These are phyloP conservation scores for Quambalaria eucalypti DNA, from an alignment of 1,284 basidiomycete species.

Conservation along the genomic window DNA sequence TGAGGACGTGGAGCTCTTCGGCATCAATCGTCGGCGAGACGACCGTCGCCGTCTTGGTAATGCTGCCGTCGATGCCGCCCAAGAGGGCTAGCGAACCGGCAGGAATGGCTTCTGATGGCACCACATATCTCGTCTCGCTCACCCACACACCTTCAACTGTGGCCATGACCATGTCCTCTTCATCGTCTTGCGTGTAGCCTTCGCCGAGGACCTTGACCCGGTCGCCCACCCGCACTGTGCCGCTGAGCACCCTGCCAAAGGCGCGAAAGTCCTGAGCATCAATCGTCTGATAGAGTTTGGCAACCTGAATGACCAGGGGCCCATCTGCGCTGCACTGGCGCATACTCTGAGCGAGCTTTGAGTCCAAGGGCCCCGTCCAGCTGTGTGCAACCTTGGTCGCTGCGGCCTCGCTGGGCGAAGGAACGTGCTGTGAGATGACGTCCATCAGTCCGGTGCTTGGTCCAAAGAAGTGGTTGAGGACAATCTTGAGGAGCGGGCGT, in stretches of 20 bases:
- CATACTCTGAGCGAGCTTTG: slow-evolving; percentile 59
- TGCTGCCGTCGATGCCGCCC: slow-evolving; percentile 84
- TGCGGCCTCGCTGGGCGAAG: slow-evolving; percentile 67
- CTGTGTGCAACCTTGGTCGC: slow-evolving; percentile 57
- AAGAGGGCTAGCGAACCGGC: slow-evolving; percentile 89
- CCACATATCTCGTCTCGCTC: slow-evolving; percentile 82
- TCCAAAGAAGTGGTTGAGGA: slow-evolving; percentile 92
- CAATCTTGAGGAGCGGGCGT: slow-evolving; percentile 81
- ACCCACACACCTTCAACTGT: slow-evolving; percentile 80
- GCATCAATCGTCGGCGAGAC: slow-evolving; percentile 48
- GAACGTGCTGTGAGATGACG: slow-evolving; percentile 79
- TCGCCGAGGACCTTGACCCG: slow-evolving; percentile 93
- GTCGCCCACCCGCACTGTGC: slow-evolving; percentile 72
- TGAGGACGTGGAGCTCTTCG: slow-evolving; percentile 80
- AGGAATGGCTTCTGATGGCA: slow-evolving; percentile 75
- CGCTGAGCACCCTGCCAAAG: slow-evolving; percentile 87
- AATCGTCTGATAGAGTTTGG: slow-evolving; percentile 88
- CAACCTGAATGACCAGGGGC: slow-evolving; percentile 81
- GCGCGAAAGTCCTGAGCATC: slow-evolving; percentile 93
- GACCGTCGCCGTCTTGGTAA: slow-evolving; percentile 88
- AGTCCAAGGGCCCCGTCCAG: slow-evolving; percentile 23
- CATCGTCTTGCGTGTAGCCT: slow-evolving; percentile 90
- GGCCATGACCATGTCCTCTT: slow-evolving; percentile 92
- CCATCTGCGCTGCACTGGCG: slow-evolving; percentile 71
- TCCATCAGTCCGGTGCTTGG: slow-evolving; percentile 74